Conservation (phyloP, 139 green algal genomes). For the Chlorella sorokiniana region DNA sequence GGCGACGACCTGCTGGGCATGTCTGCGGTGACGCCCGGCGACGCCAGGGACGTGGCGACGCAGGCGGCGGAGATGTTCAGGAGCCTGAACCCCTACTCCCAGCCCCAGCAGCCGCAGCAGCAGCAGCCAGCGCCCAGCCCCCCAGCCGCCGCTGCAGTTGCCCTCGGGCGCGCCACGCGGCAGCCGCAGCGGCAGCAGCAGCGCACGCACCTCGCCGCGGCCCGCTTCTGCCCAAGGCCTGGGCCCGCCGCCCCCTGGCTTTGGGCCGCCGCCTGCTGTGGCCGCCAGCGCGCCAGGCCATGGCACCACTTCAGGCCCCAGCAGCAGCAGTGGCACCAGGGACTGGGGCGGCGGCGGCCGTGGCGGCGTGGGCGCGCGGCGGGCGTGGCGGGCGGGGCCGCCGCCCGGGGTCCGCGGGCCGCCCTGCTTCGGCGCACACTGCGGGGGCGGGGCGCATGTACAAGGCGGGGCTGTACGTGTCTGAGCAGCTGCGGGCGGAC, state of each 20-base stretch:
- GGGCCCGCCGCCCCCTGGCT: background rate
- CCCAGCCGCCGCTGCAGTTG: background rate
- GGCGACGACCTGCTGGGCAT: conserved; percentile 62
- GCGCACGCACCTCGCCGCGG: background rate
- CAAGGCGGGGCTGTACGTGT: conserved; percentile 59
- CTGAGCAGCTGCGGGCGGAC: conserved; percentile 73
- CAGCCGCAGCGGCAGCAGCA: background rate
- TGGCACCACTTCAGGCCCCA: background rate
- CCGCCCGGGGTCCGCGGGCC: too few relatives aligned
- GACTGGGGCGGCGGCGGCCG: conserved; percentile 4
- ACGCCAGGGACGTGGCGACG: conserved; percentile 20
- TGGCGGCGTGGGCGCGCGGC: background rate
- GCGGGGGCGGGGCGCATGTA: conserved; percentile 43
- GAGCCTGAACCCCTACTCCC: conserved; percentile 17
- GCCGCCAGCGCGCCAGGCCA: background rate
- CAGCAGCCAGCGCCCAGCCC: background rate
- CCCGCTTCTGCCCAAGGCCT: background rate
- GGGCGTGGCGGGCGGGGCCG: background rate
- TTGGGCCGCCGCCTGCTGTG: background rate
- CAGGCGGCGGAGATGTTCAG: conserved; percentile 46
- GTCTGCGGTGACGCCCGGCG: conserved; percentile 44
- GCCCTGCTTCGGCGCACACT: conserved; percentile 29
- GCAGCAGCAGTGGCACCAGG: background rate
- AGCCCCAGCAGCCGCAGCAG: background rate
- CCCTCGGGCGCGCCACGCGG: background rate